phyloP scores from a whole-genome alignment of 1,139 yeast genomes.

The Pichia sorboxylosa region DNA sequence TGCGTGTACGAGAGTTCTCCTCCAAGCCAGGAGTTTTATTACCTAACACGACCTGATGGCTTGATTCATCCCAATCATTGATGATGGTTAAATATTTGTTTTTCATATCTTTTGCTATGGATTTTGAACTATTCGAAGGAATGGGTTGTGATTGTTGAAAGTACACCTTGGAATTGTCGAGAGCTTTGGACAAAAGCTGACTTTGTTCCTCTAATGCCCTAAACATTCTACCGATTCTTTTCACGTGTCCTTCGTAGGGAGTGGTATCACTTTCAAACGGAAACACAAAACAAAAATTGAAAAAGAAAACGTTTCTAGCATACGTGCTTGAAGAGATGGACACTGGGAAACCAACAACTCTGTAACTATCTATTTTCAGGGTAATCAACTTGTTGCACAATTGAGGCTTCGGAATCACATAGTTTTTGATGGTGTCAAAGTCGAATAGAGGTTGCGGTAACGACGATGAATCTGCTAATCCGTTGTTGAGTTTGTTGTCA shows the following conservation, averaged over 20 bases:
- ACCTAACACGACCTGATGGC: constrained; percentile 15
- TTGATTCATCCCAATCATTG: constrained; percentile 20
- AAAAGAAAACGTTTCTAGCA: constrained; percentile 82
- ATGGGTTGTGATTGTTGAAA: constrained; percentile 21
- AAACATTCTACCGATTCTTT: constrained; percentile 80
- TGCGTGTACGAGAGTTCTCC: constrained; percentile 22
- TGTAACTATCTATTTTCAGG: constrained; percentile 55
- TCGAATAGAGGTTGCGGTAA: constrained; percentile 44
- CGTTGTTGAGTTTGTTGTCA: constrained; percentile 10
- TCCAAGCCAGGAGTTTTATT: constrained; percentile 18
- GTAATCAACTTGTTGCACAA: constrained; percentile 75
- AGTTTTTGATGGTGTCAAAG: constrained; percentile 80
- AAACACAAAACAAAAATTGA: constrained; percentile 88
- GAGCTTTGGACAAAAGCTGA: constrained; percentile 49
- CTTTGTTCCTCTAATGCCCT: constrained; percentile 85
- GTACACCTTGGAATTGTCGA: constrained; percentile 20
- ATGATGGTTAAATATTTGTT: constrained; percentile 21
- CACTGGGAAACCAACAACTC: constrained; percentile 87
- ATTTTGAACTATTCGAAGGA: neutral
- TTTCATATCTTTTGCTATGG: constrained; percentile 11
- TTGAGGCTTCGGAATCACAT: constrained; percentile 86
- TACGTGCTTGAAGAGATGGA: constrained; percentile 64
- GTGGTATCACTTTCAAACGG: constrained; percentile 70
- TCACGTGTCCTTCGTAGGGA: constrained; percentile 78
- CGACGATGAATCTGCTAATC: constrained; percentile 24